Evolutionary conservation across 768 basidiomycete species (phyloP).

Genomic region (Saitozyma sp.): DNA sequence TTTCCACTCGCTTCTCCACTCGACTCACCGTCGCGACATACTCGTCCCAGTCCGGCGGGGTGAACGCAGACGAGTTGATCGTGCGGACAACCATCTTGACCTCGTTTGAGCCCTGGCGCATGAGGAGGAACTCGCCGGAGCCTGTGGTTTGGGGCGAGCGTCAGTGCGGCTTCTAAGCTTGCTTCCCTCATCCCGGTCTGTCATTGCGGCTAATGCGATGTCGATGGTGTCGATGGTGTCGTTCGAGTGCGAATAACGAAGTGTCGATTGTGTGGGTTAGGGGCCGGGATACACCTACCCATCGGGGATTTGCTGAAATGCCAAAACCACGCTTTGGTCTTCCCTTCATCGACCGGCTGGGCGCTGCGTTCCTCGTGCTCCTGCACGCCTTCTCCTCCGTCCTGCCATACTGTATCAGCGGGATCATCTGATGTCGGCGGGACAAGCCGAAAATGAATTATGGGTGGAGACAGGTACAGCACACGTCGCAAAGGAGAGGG

Average conservation of each 20-base stretch:
- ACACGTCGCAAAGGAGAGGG: not conserved
- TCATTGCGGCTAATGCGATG: no score
- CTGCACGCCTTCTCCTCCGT: conserved; percentile 41
- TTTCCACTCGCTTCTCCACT: no score
- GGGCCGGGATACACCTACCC: conserved; percentile 28
- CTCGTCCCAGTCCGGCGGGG: conserved; percentile 50
- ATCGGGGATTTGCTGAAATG: conserved; percentile 49
- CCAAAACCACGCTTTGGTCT: conserved; percentile 44
- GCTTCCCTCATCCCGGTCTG: no score
- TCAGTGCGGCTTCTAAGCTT: no score
- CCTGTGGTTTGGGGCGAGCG: conserved; percentile 22
- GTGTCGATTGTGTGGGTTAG: not conserved
- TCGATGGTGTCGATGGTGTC: no score
- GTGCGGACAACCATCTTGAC: conserved; percentile 50
- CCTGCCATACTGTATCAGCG: conserved; percentile 8
- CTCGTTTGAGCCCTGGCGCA: conserved; percentile 40
- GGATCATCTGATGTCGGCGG: not conserved
- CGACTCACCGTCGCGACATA: conserved; percentile 46
- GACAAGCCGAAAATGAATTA: not conserved
- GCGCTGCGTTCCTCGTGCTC: conserved; percentile 8
- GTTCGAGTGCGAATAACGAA: not conserved
- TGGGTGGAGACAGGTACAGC: not conserved
- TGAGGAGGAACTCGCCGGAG: conserved; percentile 50
- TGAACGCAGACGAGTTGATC: conserved; percentile 50
- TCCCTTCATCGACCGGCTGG: conserved; percentile 15